These are phyloP conservation scores for Cryphonectria parasitica DNA, from an alignment of 2,329 filamentous ascomycete genomes.

Conservation along the genomic window DNA sequence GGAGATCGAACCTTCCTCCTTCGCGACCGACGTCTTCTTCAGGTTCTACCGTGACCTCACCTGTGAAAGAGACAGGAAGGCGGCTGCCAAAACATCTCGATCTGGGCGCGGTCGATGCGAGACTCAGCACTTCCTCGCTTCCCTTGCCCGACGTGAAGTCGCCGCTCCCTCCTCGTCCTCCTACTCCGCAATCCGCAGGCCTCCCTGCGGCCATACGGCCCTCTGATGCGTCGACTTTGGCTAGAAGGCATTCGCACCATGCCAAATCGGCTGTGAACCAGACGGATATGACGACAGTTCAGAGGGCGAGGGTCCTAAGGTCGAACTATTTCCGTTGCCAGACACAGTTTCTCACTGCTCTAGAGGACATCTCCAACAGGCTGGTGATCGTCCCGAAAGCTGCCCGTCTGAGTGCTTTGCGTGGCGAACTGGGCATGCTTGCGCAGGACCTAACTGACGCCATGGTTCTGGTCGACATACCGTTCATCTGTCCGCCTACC, in stretches of 20 bases:
- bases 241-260: constrained; percentile 65
- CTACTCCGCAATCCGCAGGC: constrained; percentile 62
- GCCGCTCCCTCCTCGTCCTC: constrained; percentile 55
- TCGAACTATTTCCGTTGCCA: constrained; percentile 85
- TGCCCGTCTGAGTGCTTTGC: constrained; percentile 77
- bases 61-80: constrained; percentile 42
- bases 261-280: constrained; percentile 60
- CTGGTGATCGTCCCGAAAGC: constrained; percentile 81
- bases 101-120: constrained; percentile 59
- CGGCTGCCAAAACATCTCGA: constrained; percentile 54
- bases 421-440: constrained; percentile 80
- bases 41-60: constrained; percentile 36
- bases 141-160: constrained; percentile 65
- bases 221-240: constrained; percentile 46
- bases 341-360: constrained; percentile 77
- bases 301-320: constrained; percentile 73
- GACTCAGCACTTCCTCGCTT: constrained; percentile 69
- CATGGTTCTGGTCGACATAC: constrained; percentile 72
- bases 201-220: constrained; percentile 42
- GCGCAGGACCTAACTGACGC: constrained; percentile 70
- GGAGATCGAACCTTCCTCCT: constrained; percentile 30
- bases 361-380: constrained; percentile 85
- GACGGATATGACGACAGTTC: constrained; percentile 63
- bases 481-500: constrained; percentile 77
- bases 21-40: constrained; percentile 33